Base-by-base conservation (phyloP, 768 basidiomycete species). In the Lentinula aciculospora region DNA sequence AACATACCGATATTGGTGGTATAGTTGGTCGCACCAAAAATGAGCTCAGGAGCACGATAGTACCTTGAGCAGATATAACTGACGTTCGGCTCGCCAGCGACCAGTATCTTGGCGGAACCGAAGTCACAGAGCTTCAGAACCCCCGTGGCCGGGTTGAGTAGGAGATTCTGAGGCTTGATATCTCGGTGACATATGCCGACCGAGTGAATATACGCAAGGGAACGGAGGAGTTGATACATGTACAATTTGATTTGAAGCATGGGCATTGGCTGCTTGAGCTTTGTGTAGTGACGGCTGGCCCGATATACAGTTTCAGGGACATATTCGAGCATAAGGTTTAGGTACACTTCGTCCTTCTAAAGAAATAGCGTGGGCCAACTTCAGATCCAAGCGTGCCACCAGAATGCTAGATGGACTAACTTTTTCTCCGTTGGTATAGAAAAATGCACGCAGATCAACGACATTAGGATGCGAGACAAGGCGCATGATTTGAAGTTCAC, bases 401-500 rank as follows among this genome's bases (percentile, higher is more conserved):
- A 34, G 23, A 46, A 29, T 31, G 60, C 59, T 44, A 60, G 28
- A 55, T 27, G 2, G 59, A 67, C 80, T 64, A 63, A 94, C 95
- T 92, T 98, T 99, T 79, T 99, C 97, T 48, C 97, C 97, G 65
- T 95, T 98, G 58, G 96, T 94, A 72, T 99, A 99, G 81, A 98
- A 99, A 75, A 98, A 99, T 15, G 95, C 94, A 67, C 89, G 89
- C 61, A 99, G 85, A 68, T 98, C 96, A 66, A 98, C 94, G 42
- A 99, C 97, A 68, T 98, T 98, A 53, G 96, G 96, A 76, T 98
- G 96, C 60, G 86, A 84, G 42, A 98, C 92, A 55, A 96, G 85
- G 68, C 93, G 83, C 96, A 98, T 98, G 74, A 99, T 98, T 78
- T 98, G 95, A 56, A 99, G 80, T 76, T 99, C 97, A 65, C 97